Conservation (phyloP, 495 filamentous ascomycete species). For the Chlorociboria aeruginascens region DNA sequence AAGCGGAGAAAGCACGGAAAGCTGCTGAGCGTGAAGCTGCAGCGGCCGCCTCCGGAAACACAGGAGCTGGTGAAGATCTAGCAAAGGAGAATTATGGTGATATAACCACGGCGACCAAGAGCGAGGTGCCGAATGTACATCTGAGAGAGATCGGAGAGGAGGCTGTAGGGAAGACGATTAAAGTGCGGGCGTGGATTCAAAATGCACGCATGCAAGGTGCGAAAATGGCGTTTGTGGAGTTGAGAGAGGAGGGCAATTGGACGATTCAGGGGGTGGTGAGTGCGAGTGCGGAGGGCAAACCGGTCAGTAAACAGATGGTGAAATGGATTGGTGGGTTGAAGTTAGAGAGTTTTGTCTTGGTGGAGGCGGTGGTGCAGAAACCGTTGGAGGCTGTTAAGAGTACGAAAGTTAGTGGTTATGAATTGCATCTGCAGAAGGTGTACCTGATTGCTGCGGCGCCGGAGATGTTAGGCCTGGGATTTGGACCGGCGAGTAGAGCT, state of each 20-base stretch:
- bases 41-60: constrained; percentile 22
- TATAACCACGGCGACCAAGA: constrained; percentile 15
- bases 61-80: constrained; percentile 50
- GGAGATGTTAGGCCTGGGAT: constrained; percentile 53
- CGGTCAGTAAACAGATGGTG: constrained; percentile 74
- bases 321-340: constrained; percentile 75
- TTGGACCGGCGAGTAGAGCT: constrained; percentile 56
- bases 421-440: constrained; percentile 78
- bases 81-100: constrained; percentile 60
- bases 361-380: constrained; percentile 72
- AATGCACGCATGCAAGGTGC: constrained; percentile 79
- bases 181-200: constrained; percentile 74
- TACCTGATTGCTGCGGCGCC: constrained; percentile 52
- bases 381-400: constrained; percentile 74
- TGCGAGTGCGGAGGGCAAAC: constrained; percentile 36
- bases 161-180: constrained; percentile 61
- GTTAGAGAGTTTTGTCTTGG: constrained; percentile 69
- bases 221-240: constrained; percentile 85
- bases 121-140: constrained; percentile 25
- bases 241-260: constrained; percentile 62
- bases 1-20: constrained; percentile 37
- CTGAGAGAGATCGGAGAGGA: constrained; percentile 44
- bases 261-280: constrained; percentile 68
- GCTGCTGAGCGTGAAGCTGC: constrained; percentile 36
- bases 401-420: constrained; percentile 59